Base-by-base conservation (phyloP, 176 grass and related monocot genomes). In the Zoysia pacifica region DNA sequence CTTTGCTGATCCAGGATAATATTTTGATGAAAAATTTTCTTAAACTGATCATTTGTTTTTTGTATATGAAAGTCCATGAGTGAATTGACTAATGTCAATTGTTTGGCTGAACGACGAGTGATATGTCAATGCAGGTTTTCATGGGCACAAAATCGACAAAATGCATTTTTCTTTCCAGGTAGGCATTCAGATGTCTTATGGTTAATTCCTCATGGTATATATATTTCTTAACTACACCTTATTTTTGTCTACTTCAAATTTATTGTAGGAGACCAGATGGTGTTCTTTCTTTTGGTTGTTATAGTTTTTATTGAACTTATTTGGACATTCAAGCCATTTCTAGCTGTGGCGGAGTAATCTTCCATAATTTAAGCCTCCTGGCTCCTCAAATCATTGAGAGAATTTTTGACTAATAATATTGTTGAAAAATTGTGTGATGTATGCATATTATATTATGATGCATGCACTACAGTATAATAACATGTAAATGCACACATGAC, bases 321-420 rank as follows among this genome's bases (percentile, higher is more conserved):
- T 18, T 81, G 79, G 35, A 91, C 89, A 65, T 91, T 88, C 53
- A 91, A 81, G 80, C 85, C 89, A 10, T 88, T 91, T 84, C 70
- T 91, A 8, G 69, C 49, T 5, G 39, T 75, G 9, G 3, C 61
- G 0, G n/a, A 56, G 1, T 5, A 65, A 39, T 11, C 65, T 16
- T 1, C 16, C 35, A 48, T 20, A n/a, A 49, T 10, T 65, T 45
- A 73, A 37, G 45, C 39, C 11, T 55, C 53, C 1, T 55, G 53
- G 53, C 53, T 55, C 6, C 53, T 18, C 1, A 6, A 18, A 51
- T 51, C 4, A 28, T 28, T 28, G 28, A 28, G 11, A 51, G 49
- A 51, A 51, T 1, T 54, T 16, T 14, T 16, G 13, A 54, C 11
- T 14, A 4, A 28, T 28, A 28, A 28, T 28, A 28, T 28, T 28